These are phyloP conservation scores for Davidsoniella neocaledoniae DNA, from an alignment of 2,329 filamentous ascomycete genomes.

Conservation along the genomic window DNA sequence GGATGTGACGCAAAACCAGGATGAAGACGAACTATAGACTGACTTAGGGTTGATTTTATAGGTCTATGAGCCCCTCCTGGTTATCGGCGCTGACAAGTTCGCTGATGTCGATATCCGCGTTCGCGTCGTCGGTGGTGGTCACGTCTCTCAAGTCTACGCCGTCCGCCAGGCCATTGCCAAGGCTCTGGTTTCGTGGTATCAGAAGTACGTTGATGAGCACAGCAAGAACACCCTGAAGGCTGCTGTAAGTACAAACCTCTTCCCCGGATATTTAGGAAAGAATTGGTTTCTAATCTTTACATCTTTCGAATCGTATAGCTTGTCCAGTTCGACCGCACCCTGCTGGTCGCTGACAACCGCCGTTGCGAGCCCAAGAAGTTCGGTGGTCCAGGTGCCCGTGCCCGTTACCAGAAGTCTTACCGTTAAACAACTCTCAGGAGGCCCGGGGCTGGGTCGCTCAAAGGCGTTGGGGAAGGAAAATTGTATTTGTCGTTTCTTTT, in stretches of 20 bases:
- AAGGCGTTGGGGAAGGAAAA: slow-evolving; percentile 14
- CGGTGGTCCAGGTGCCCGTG: slow-evolving; percentile 80
- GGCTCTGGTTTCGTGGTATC: slow-evolving; percentile 67
- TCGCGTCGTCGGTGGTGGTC: slow-evolving; percentile 90
- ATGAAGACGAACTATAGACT: background rate
- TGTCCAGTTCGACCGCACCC: slow-evolving; percentile 87
- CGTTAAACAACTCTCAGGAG: slow-evolving; percentile 46
- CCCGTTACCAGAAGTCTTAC: slow-evolving; percentile 99
- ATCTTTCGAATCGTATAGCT: slow-evolving; percentile 36
- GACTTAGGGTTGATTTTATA: slow-evolving; percentile 18
- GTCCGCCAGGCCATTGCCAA: slow-evolving; percentile 98
- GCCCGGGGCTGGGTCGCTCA: slow-evolving; percentile 12
- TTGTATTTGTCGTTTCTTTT: slow-evolving; percentile 14
- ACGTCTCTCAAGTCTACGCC: slow-evolving; percentile 94
- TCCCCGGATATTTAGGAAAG: background rate
- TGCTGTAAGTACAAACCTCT: slow-evolving; percentile 9
- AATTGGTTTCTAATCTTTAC: slow-evolving; percentile 43
- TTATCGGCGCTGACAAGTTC: slow-evolving; percentile 96
- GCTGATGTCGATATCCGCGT: slow-evolving; percentile 93
- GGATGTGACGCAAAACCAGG: background rate
- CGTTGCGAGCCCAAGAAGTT: slow-evolving; percentile 99
- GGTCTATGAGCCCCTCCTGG: slow-evolving; percentile 97
- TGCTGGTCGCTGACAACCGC: slow-evolving; percentile 98
- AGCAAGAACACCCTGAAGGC: slow-evolving; percentile 80
- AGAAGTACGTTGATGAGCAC: slow-evolving; percentile 99